Percentiles rank a stretch among this genome's conserved stretches.
phyloP scores from a whole-genome alignment of 352 stramenopile species.

The Achlya hypogyna region DNA sequence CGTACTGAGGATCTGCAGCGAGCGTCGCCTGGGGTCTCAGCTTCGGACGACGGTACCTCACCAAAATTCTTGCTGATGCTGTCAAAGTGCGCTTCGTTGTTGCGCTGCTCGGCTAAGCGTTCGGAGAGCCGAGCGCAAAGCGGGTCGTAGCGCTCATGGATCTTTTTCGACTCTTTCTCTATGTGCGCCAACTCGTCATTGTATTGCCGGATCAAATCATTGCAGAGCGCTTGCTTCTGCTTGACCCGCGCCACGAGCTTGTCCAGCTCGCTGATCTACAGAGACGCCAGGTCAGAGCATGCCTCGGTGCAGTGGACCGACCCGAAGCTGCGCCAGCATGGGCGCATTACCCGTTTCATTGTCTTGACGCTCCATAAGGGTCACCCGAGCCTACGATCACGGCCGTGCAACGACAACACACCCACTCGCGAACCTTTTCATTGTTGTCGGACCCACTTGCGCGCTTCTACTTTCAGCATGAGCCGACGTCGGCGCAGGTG shows the following conservation, averaged over 20 bases:
- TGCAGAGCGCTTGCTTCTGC: slow-evolving; percentile 49
- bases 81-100: slow-evolving; percentile 39
- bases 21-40: not conserved
- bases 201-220: slow-evolving; percentile 40
- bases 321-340: slow-evolving; percentile 60
- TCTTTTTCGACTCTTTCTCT: slow-evolving; percentile 46
- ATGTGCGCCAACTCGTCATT: slow-evolving; percentile 42
- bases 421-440: not conserved
- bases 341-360: slow-evolving; percentile 60
- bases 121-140: slow-evolving; percentile 51
- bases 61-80: slow-evolving; percentile 45
- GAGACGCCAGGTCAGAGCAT: not conserved
- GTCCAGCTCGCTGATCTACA: slow-evolving; percentile 58
- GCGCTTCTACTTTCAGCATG: not conserved
- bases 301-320: slow-evolving; percentile 3
- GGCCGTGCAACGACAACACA: not conserved
- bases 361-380: slow-evolving; percentile 61
- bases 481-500: not conserved
- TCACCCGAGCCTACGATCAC: slow-evolving; percentile 25
- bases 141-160: slow-evolving; percentile 54
- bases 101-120: slow-evolving; percentile 35
- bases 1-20: slow-evolving; percentile 30
- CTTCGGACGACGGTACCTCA: slow-evolving; percentile 18
- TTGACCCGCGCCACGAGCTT: slow-evolving; percentile 62
- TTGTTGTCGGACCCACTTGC: not conserved